Base-by-base conservation (phyloP, 2,329 filamentous ascomycete species). In the Epicoccum nigrum region DNA sequence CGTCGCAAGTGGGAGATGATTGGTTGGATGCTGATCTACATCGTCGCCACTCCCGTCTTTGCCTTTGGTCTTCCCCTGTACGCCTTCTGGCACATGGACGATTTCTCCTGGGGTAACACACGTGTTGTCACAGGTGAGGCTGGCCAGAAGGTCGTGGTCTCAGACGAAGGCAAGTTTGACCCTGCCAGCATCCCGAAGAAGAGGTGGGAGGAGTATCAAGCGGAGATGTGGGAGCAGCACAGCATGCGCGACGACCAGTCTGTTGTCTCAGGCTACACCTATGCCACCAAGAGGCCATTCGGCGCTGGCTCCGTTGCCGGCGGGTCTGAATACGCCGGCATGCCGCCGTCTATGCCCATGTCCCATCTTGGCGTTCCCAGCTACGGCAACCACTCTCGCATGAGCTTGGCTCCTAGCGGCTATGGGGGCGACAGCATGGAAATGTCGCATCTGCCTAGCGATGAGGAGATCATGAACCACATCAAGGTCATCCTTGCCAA, bases 1-100 rank as follows among this genome's bases (percentile, higher is more conserved):
- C 89, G 91, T 51, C 89, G 93, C 67, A 97, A 97, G 79, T 99
- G 94, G 94, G 93, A 99, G 74, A 97, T 97, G 93, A 88, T 99
- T 63, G 94, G 93, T 28, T 99, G 94, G 94, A 97, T 99, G 92
- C 81, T 99, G 62, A 86, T 99, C 57, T 99, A 99, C 75, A 84
- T 99, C 53, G 58, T 94, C 23, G 93, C 94, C 46, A 89, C 96
- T 55, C 93, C 93, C 0, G 84, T 99, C 58, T 99, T 96, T 81
- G 87, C 90, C 34, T 91, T 96, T 58, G 92, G 84, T 51, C 82
- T 99, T 35, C 94, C 94, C 0, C 78, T 99, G 21, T 97, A 97
- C 74, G 83, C 93, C 41, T 99, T 99, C 83, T 99, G 94, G 94
- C 85, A 97, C 78, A 97, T 97, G 94, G 94, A 99, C 74, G 94